A percentile compares a stretch with the other conserved stretches of the same genome.
phyloP scores from a whole-genome alignment of 1,139 yeast species.

The Hyphopichia wangnamkhiaoensis region DNA sequence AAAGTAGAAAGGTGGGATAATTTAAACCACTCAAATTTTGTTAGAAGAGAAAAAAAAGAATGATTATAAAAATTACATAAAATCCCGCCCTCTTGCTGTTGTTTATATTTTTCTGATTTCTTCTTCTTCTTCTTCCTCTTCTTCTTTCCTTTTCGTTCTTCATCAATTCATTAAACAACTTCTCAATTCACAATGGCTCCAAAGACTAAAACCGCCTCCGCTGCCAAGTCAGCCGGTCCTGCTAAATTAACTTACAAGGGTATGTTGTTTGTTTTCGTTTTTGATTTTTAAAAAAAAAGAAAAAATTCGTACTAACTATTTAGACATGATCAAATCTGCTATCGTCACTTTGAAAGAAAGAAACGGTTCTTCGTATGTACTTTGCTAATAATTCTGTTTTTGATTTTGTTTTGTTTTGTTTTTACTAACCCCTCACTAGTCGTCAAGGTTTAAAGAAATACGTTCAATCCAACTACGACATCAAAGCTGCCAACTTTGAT shows the following conservation, averaged over 20 bases:
- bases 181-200: slow-evolving; percentile 24
- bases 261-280: slow-evolving; percentile 25
- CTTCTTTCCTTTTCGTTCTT: slow-evolving; percentile 3
- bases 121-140: slow-evolving; percentile 4
- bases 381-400: background rate
- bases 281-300: background rate
- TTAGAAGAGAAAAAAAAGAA: background rate
- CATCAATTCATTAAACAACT: slow-evolving; percentile 15
- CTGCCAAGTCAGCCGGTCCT: slow-evolving; percentile 28
- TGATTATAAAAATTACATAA: slow-evolving; percentile 2
- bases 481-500: slow-evolving; percentile 67
- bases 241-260: slow-evolving; percentile 53
- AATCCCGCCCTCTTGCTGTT: slow-evolving; percentile 8
- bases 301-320: slow-evolving; percentile 15
- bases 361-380: slow-evolving; percentile 72
- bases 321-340: slow-evolving; percentile 79
- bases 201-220: slow-evolving; percentile 24
- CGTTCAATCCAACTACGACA: slow-evolving; percentile 61
- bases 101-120: slow-evolving; percentile 7
- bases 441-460: slow-evolving; percentile 79
- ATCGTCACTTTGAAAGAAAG: slow-evolving; percentile 73
- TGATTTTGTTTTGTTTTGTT: slow-evolving; percentile 10
- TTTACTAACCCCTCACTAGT: slow-evolving; percentile 29
- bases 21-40: too few relatives aligned
- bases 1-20: too few relatives aligned